These are phyloP conservation scores for Colletotrichum sidae DNA, from an alignment of 2,329 filamentous ascomycete species.

Conservation along the genomic window DNA sequence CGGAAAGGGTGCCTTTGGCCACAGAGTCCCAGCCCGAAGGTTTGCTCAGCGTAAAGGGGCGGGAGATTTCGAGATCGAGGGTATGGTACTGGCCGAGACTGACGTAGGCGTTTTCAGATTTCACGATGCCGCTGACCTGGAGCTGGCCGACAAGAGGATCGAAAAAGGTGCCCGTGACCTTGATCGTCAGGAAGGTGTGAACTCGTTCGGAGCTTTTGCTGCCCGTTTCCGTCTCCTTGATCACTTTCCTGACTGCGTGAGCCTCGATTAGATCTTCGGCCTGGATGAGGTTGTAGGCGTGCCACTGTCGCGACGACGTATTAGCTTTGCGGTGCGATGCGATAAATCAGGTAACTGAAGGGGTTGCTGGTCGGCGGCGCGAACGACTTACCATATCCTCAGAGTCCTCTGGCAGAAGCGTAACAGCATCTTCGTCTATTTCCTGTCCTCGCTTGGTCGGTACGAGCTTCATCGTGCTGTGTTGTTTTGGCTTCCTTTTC, in stretches of 20 bases:
- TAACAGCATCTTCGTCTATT: conserved; percentile 55
- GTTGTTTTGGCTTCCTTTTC: not conserved
- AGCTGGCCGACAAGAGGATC: conserved; percentile 66
- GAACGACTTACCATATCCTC: conserved; percentile 57
- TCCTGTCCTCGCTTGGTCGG: conserved; percentile 51
- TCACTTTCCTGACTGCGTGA: conserved; percentile 67
- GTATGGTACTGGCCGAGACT: conserved; percentile 68
- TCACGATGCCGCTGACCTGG: conserved; percentile 66
- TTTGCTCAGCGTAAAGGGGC: conserved; percentile 91
- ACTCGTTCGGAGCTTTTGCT: conserved; percentile 62
- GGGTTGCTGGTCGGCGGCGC: too few species aligned
- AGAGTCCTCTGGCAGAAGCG: conserved; percentile 57
- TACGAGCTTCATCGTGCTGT: conserved; percentile 52
- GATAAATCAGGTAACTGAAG: too few species aligned
- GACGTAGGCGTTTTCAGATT: conserved; percentile 64
- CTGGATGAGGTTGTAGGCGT: conserved; percentile 70
- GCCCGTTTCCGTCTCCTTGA: conserved; percentile 58
- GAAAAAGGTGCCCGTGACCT: conserved; percentile 69
- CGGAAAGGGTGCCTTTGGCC: conserved; percentile 79
- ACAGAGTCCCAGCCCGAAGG: conserved; percentile 86
- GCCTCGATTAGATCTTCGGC: conserved; percentile 65
- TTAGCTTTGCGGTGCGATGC: conserved; percentile 3
- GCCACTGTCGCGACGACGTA: conserved; percentile 56
- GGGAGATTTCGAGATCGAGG: conserved; percentile 85
- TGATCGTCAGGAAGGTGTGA: conserved; percentile 68